Conservation (phyloP, 1,284 basidiomycete species). For the Rhodotorula sp. region DNA sequence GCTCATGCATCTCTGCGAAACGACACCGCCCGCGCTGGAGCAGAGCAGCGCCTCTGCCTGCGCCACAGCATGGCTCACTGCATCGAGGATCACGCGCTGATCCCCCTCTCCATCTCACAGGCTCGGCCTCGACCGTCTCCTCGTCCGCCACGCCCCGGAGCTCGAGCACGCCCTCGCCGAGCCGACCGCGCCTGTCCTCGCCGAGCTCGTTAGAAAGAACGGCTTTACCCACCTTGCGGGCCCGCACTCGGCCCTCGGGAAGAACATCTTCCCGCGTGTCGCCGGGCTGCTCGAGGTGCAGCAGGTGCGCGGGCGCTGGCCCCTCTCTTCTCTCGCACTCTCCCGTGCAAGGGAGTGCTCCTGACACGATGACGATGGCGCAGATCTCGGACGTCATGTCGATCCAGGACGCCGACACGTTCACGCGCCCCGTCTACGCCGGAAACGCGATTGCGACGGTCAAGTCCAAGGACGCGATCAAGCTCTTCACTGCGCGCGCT, state of each 20-base stretch:
- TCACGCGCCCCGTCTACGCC: conserved; percentile 94
- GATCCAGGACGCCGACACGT: conserved; percentile 76
- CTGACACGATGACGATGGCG: conserved; percentile 20
- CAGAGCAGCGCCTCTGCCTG: too few relatives aligned
- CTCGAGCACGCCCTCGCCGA: conserved; percentile 55
- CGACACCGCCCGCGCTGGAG: too few relatives aligned
- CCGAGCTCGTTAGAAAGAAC: conserved; percentile 56
- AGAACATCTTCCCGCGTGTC: conserved; percentile 78
- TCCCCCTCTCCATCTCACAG: conserved; percentile 18
- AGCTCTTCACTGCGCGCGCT: conserved; percentile 94
- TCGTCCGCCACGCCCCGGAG: conserved; percentile 53
- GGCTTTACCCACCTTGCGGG: conserved; percentile 81
- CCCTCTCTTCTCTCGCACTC: too few relatives aligned
- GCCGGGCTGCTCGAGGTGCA: conserved; percentile 78
- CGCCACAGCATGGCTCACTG: too few relatives aligned
- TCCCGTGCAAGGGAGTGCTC: background rate
- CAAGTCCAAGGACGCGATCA: conserved; percentile 72
- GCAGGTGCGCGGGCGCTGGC: conserved; percentile 31
- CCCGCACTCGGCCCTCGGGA: conserved; percentile 72
- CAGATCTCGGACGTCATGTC: conserved; percentile 87
- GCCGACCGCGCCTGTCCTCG: conserved; percentile 58
- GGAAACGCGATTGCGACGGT: conserved; percentile 97
- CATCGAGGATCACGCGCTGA: too few relatives aligned
- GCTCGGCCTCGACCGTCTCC: conserved; percentile 54
- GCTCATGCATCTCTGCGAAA: too few relatives aligned